A percentile compares a stretch with the other conserved stretches of the same genome.
Conservation (phyloP, 2,329 filamentous ascomycete species). For the Chrysoporthe austroafricana region DNA sequence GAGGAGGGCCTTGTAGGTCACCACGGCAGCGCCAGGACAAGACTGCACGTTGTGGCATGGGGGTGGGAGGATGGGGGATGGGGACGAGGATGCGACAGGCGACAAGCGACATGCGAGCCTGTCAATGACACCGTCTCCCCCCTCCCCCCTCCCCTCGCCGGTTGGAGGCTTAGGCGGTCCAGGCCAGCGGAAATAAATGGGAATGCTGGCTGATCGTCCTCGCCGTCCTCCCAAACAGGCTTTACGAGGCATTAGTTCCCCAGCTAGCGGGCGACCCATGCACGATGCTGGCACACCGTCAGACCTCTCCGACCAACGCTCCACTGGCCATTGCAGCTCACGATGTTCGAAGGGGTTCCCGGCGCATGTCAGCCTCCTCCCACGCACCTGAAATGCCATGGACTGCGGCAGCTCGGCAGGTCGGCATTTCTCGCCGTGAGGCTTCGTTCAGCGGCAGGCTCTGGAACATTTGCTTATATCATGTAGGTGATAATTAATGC, state of each 20-base stretch:
- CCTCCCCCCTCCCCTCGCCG: background rate
- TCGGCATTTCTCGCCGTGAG: no score
- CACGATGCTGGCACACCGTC: background rate
- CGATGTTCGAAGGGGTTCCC: no score
- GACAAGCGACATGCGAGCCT: no score
- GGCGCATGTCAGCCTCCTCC: no score
- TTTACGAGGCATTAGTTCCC: background rate
- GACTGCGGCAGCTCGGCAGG: no score
- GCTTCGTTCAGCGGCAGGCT: no score
- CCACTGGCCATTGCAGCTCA: background rate
- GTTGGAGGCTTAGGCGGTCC: background rate
- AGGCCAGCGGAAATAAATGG: conserved; percentile 14
- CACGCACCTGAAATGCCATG: background rate
- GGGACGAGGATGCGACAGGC: background rate
- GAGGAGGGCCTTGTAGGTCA: no score
- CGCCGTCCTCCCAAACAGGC: background rate
- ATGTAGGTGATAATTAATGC: no score
- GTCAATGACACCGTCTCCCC: no score
- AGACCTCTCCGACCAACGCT: background rate
- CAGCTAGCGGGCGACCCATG: background rate
- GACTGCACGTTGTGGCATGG: no score
- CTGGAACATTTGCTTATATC: no score
- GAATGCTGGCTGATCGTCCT: background rate
- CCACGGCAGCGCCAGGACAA: no score
- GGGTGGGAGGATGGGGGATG: background rate